These are phyloP conservation scores for Colletotrichum sp. DNA, from an alignment of 2,329 filamentous ascomycete genomes.

Conservation along the genomic window DNA sequence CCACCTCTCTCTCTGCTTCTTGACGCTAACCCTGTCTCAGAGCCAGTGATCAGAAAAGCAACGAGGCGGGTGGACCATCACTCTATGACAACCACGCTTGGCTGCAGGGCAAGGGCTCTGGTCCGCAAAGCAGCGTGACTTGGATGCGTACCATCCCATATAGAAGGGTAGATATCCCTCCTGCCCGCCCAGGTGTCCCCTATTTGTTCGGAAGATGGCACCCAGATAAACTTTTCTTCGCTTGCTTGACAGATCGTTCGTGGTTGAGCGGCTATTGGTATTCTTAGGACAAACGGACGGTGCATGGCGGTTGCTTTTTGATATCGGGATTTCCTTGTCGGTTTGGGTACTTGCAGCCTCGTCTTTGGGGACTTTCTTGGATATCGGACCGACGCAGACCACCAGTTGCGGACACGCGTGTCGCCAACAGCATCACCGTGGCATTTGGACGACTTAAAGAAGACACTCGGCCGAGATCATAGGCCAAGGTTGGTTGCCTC, in stretches of 20 bases:
- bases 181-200: neutral
- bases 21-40: constrained; percentile 22
- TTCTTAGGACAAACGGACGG: constrained; percentile 20
- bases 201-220: neutral
- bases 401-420: neutral
- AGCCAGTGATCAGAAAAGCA: constrained; percentile 18
- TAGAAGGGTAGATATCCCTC: constrained; percentile 9
- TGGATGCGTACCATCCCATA: constrained; percentile 4
- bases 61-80: constrained; percentile 16
- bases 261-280: constrained; percentile 7
- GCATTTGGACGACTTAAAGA: neutral
- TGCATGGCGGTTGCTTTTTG: constrained; percentile 14
- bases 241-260: neutral
- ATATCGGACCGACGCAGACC: neutral
- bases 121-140: constrained; percentile 3
- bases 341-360: constrained; percentile 17
- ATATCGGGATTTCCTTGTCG: constrained; percentile 12
- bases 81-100: constrained; percentile 21
- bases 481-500: neutral
- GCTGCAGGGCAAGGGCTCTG: constrained; percentile 17
- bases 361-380: neutral
- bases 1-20: constrained; percentile 1
- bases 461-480: neutral
- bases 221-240: neutral
- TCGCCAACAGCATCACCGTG: neutral